Conservation (phyloP, 345 rosid species). For the Gossypium bickii region DNA sequence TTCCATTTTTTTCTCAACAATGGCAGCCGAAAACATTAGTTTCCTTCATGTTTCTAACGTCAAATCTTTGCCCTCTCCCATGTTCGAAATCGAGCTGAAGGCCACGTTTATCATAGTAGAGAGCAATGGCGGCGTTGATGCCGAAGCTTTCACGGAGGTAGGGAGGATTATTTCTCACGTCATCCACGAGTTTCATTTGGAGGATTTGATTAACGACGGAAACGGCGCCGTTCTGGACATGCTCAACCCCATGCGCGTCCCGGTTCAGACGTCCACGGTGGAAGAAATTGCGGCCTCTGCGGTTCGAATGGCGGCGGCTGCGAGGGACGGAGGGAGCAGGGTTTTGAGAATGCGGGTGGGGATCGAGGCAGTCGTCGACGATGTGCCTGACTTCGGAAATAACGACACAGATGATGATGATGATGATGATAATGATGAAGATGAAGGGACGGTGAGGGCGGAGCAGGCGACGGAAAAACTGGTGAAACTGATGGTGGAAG, state of each 20-base stretch:
- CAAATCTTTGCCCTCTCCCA: not conserved
- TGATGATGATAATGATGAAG: not conserved
- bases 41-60: not conserved
- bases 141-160: not conserved
- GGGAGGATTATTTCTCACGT: slow-evolving; percentile 3
- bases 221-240: not conserved
- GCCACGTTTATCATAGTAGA: not conserved
- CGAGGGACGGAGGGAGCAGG: too few species aligned
- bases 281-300: not conserved
- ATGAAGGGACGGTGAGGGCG: not conserved
- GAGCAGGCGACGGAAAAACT: not conserved
- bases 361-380: not conserved
- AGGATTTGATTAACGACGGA: not conserved
- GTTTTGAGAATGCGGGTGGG: not conserved
- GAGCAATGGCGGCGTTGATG: not conserved
- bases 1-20: not conserved
- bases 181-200: not conserved
- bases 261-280: not conserved
- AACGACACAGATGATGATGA: not conserved
- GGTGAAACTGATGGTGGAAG: not conserved
- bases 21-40: not conserved
- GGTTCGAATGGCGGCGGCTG: not conserved
- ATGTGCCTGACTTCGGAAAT: not conserved
- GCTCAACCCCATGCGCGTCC: slow-evolving; percentile 5
- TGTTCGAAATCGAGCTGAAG: slow-evolving; percentile 7